phyloP scores from a whole-genome alignment of 2,329 filamentous ascomycete genomes.

The Monosporascus cannonballus region DNA sequence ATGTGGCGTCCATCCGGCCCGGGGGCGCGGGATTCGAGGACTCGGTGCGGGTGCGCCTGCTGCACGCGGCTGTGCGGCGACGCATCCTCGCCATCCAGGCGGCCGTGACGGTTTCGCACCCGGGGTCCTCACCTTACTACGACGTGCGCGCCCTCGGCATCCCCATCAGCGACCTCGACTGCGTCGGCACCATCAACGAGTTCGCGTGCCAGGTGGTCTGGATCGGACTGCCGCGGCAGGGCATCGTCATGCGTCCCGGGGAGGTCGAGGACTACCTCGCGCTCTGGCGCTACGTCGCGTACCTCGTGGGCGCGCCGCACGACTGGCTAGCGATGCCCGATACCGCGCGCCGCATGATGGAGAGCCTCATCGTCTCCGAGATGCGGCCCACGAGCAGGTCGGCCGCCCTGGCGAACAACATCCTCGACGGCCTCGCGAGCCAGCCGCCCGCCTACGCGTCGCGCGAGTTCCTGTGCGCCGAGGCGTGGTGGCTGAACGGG shows the following conservation, averaged over 20 bases:
- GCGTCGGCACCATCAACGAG: conserved; percentile 62
- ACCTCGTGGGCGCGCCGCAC: conserved; percentile 64
- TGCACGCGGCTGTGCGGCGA: conserved; percentile 62
- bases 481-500: conserved; percentile 66
- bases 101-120: conserved; percentile 47
- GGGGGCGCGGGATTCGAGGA: conserved; percentile 60
- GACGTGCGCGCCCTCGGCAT: conserved; percentile 51
- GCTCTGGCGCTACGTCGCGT: conserved; percentile 68
- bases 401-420: conserved; percentile 64
- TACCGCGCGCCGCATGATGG: conserved; percentile 57
- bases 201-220: conserved; percentile 66
- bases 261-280: conserved; percentile 67
- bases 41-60: conserved; percentile 60
- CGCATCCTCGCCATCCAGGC: conserved; percentile 51
- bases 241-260: conserved; percentile 54
- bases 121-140: conserved; percentile 45
- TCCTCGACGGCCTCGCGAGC: conserved; percentile 61
- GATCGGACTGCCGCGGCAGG: conserved; percentile 62
- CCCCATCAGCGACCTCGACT: conserved; percentile 72
- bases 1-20: conserved; percentile 59
- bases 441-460: conserved; percentile 61
- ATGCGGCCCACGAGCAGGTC: conserved; percentile 59
- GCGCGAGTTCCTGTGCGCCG: conserved; percentile 60
- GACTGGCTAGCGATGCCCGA: conserved; percentile 50
- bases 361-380: conserved; percentile 60